These are phyloP conservation scores for Talaromyces adpressus DNA, from an alignment of 495 filamentous ascomycete genomes.

Conservation along the genomic window DNA sequence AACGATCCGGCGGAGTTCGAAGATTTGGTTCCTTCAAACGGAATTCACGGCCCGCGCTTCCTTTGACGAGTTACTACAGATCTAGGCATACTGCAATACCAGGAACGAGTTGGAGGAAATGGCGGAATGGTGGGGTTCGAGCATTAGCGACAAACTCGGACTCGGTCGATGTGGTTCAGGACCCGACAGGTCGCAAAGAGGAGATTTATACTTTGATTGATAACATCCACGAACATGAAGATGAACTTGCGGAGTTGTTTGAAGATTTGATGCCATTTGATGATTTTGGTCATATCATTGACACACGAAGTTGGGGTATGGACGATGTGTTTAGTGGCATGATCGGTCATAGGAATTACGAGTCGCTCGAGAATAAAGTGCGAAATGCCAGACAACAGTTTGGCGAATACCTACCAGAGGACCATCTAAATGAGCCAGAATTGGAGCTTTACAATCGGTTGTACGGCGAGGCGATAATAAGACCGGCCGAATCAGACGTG, in stretches of 20 bases:
- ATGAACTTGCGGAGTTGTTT: slow-evolving; percentile 25
- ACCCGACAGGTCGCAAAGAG: slow-evolving; percentile 14
- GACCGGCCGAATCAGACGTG: slow-evolving; percentile 33
- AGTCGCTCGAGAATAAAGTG: slow-evolving; percentile 56
- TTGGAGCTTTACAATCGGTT: slow-evolving; percentile 69
- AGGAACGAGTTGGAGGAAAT: not conserved
- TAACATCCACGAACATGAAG: slow-evolving; percentile 30
- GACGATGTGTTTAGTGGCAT: slow-evolving; percentile 17
- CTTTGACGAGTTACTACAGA: not conserved
- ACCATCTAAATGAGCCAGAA: slow-evolving; percentile 61
- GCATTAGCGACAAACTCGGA: not conserved
- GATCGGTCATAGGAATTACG: slow-evolving; percentile 22
- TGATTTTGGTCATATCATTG: slow-evolving; percentile 16
- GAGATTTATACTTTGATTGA: slow-evolving; percentile 32
- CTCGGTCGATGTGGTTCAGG: not conserved
- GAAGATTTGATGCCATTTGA: slow-evolving; percentile 29
- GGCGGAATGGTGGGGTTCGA: not conserved
- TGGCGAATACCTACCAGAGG: slow-evolving; percentile 71
- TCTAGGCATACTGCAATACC: not conserved
- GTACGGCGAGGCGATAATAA: slow-evolving; percentile 61
- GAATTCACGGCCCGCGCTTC: slow-evolving; percentile 2
- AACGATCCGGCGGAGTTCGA: slow-evolving; percentile 3
- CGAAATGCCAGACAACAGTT: slow-evolving; percentile 64
- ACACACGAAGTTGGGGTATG: slow-evolving; percentile 15
- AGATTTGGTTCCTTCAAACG: slow-evolving; percentile 5